Base-by-base conservation (phyloP, 306 rosid genomes). In the Rosa persica region DNA sequence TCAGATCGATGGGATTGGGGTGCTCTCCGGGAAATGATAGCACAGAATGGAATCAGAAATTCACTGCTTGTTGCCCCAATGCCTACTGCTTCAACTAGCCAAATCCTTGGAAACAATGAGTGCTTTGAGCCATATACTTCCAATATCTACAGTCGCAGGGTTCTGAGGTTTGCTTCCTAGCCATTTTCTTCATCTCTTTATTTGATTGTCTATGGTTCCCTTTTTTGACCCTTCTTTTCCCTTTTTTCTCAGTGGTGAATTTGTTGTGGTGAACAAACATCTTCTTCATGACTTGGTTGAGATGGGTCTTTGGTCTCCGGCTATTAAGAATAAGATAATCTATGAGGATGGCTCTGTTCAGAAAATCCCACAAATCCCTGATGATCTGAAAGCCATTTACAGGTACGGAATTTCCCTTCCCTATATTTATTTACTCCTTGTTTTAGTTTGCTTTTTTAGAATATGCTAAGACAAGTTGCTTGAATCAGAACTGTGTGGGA, bases 41-140 rank as follows among this genome's bases (percentile, higher is more conserved):
- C 86, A 4, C 67, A 79, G 77, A 73, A 74, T 43, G 98, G 97
- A 75, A 86, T 88, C 68, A 88, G 98, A 49, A 93, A 93, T 84
- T 93, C 98, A 54, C 97, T 93, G 82, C 95, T 93, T 76, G 86
- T 91, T 8, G 96, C 96, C 58, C 98, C 97, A 25, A 93, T 91
- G 97, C 98, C 97, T 11, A 93, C 97, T 68, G 98, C 97, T 3
- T 93, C 97, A 20, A 91, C 97, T 42, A 91, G 98, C 82, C 98
- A 93, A 79, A 93, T 93, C 85, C 92, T 93, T 85, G 97, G 97
- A 82, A 93, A 93, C 82, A 93, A 91, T 5, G 97, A 91, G 79
- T 93, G 98, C 79, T 93, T 93, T 90, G 98, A 93, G 83, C 98
- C 98, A 2, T 93, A 91, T 81, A 91, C 98, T 78, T 93, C 97